phyloP scores from a whole-genome alignment of 768 basidiomycete species.

The Gelatoporia subvermispora region DNA sequence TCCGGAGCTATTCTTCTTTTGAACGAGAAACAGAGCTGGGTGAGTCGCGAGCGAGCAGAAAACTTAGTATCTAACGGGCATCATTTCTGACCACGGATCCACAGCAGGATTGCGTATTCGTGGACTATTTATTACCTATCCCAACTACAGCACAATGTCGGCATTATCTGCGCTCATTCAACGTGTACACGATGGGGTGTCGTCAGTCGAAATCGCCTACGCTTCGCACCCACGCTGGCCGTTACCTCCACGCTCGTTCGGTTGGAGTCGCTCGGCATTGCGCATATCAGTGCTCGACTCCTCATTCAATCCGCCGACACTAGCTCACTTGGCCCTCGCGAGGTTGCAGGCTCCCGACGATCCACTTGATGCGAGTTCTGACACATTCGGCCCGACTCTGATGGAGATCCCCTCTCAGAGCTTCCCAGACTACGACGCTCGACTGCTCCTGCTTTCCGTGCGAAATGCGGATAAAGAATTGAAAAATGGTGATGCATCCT shows the following conservation, averaged over 20 bases:
- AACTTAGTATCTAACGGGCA: neutral
- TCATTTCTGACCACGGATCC: too few species aligned
- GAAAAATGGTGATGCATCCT: constrained; percentile 65
- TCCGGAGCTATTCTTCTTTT: too few species aligned
- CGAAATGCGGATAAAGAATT: constrained; percentile 82
- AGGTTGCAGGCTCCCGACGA: constrained; percentile 29
- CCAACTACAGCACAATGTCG: constrained; percentile 2
- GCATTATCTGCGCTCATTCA: constrained; percentile 13
- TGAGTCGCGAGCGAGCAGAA: neutral
- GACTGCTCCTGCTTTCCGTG: constrained; percentile 75
- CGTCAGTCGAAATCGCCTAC: constrained; percentile 56
- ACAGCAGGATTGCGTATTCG: too few species aligned
- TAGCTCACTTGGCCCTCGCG: constrained; percentile 77
- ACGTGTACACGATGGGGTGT: constrained; percentile 40
- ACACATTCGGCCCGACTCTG: neutral
- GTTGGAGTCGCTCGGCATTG: constrained; percentile 26
- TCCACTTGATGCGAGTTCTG: neutral
- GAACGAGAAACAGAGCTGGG: too few species aligned
- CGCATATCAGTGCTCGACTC: constrained; percentile 80
- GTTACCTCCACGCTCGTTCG: constrained; percentile 27
- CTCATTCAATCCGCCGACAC: constrained; percentile 90
- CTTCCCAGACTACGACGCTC: constrained; percentile 67
- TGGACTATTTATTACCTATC: too few species aligned
- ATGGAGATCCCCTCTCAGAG: too few species aligned
- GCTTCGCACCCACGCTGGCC: constrained; percentile 65